These are phyloP conservation scores for Sphaerulina populicola DNA, from an alignment of 2,329 filamentous ascomycete species.

Conservation along the genomic window DNA sequence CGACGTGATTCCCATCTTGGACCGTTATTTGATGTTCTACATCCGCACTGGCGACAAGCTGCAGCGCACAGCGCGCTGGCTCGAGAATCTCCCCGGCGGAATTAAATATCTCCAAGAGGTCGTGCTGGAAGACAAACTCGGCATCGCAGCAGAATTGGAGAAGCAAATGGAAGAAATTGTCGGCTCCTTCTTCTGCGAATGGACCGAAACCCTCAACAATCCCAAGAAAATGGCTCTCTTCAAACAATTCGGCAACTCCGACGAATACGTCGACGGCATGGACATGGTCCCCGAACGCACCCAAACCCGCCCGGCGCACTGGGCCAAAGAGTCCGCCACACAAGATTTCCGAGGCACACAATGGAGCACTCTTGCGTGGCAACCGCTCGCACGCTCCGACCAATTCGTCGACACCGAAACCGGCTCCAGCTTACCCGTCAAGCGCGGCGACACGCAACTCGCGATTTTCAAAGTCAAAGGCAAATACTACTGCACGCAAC, in stretches of 20 bases:
- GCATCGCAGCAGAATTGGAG: conserved; percentile 75
- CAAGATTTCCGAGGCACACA: conserved; percentile 64
- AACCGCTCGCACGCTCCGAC: conserved; percentile 63
- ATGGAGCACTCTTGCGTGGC: conserved; percentile 65
- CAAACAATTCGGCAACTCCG: conserved; percentile 74
- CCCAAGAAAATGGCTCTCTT: conserved; percentile 63
- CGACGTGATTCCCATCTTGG: conserved; percentile 73
- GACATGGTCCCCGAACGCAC: conserved; percentile 64
- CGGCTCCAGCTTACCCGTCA: conserved; percentile 67
- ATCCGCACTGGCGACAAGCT: conserved; percentile 86
- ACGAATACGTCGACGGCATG: conserved; percentile 56
- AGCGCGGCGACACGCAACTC: conserved; percentile 80
- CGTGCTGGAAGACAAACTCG: conserved; percentile 74
- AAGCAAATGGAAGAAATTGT: conserved; percentile 81
- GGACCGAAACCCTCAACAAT: conserved; percentile 70
- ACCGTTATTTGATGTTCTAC: conserved; percentile 88
- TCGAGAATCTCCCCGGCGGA: conserved; percentile 74
- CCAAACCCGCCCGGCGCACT: conserved; percentile 67
- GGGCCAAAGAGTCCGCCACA: conserved; percentile 59
- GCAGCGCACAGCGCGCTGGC: conserved; percentile 79
- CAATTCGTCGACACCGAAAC: conserved; percentile 64
- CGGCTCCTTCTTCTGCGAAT: conserved; percentile 80
- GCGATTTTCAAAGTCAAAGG: conserved; percentile 78
- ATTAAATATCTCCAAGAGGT: conserved; percentile 76
- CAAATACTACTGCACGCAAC: conserved; percentile 75